Conservation (phyloP, 257 asterid genomes). For the Solanum megistacrolobum region DNA sequence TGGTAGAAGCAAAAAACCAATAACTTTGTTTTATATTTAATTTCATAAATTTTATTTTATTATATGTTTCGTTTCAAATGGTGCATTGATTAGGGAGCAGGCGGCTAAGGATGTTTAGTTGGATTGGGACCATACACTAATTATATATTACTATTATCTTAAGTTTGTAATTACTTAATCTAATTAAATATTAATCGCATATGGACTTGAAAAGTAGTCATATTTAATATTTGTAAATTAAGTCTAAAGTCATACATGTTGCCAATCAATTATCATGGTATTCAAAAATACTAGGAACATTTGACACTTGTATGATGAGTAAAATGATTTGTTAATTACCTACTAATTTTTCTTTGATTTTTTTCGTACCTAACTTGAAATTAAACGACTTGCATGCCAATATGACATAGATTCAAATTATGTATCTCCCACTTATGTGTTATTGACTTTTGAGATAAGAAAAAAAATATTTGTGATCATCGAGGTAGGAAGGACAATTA, state of each 20-base stretch:
- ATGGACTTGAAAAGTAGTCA: not conserved
- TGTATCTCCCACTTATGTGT: not conserved
- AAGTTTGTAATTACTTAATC: not conserved
- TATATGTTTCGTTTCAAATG: not conserved
- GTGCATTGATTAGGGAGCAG: not conserved
- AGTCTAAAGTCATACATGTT: not conserved
- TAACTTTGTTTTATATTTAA: not conserved
- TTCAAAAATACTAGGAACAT: not conserved
- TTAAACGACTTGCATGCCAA: not conserved
- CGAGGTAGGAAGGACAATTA: accelerated
- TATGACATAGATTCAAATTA: not conserved
- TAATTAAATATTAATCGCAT: not conserved
- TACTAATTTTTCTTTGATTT: not conserved
- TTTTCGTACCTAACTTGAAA: not conserved
- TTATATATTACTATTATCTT: not conserved
- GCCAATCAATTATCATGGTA: not conserved
- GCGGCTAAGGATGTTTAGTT: not conserved
- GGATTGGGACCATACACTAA: not conserved
- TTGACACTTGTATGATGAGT: not conserved
- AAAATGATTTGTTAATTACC: not conserved
- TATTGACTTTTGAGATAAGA: not conserved
- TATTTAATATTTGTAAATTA: not conserved
- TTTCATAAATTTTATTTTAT: not conserved
- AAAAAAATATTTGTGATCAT: not conserved
- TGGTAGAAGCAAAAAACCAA: not conserved